A percentile compares a stretch with the other conserved stretches of the same genome.
Evolutionary conservation across 352 stramenopile genomes (phyloP).

Genomic region (Phytopythium chamaehyphon): DNA sequence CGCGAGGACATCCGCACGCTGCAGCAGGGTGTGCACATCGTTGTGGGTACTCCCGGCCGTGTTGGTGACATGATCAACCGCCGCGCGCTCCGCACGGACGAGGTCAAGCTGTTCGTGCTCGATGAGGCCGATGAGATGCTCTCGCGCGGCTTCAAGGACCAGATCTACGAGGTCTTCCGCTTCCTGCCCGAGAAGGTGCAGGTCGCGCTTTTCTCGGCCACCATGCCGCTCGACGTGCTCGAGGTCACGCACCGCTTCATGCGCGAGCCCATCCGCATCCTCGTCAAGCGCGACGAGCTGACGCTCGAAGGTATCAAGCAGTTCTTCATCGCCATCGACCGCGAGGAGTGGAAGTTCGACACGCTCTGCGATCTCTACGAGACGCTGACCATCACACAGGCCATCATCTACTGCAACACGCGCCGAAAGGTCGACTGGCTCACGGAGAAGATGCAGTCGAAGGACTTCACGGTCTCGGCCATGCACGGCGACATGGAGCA

Average conservation of each 20-base stretch:
- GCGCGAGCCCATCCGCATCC: conserved; percentile 97
- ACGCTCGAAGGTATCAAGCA: conserved; percentile 99
- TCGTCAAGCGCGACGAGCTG: conserved; percentile 99
- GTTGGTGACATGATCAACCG: conserved; percentile 99
- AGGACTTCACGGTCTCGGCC: conserved; percentile 99
- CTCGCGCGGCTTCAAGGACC: conserved; percentile 98
- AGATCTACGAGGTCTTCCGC: conserved; percentile 99
- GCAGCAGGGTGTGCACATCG: conserved; percentile 97
- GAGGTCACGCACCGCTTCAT: conserved; percentile 99
- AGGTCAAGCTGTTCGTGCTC: conserved; percentile 97
- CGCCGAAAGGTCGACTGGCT: conserved; percentile 99
- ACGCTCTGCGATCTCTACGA: conserved; percentile 99
- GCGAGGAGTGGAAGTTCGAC: conserved; percentile 99
- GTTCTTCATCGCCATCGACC: conserved; percentile 99
- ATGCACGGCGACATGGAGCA: conserved; percentile 99
- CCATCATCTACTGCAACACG: conserved; percentile 99
- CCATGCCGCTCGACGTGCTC: conserved; percentile 98
- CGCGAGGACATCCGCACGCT: conserved; percentile 98
- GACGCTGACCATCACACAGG: conserved; percentile 99
- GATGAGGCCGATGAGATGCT: conserved; percentile 99
- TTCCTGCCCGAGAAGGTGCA: conserved; percentile 98
- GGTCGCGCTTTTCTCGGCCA: conserved; percentile 98
- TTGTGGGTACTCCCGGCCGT: conserved; percentile 98
- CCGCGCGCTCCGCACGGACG: conserved; percentile 91
- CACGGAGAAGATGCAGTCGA: conserved; percentile 98